Evolutionary conservation across 169 alveolate species (phyloP).

Genomic region (Plasmodium blacklocki): DNA sequence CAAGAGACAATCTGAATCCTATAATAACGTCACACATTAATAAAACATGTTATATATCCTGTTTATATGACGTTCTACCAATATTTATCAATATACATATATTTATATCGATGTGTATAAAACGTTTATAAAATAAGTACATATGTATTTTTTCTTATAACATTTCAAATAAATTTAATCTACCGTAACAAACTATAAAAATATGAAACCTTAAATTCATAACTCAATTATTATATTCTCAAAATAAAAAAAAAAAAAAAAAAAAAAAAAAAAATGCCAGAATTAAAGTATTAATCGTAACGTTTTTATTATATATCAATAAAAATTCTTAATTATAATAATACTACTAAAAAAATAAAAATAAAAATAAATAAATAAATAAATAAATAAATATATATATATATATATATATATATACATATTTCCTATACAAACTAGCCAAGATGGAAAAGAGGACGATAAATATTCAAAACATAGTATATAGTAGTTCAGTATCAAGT

Average conservation of each 20-base stretch:
- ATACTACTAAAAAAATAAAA: not conserved
- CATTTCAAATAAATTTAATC: not conserved
- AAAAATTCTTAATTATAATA: not conserved
- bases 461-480: slow-evolving; percentile 66
- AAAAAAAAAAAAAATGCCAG: slow-evolving; percentile 28
- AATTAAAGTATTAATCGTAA: slow-evolving; percentile 19
- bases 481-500: slow-evolving; percentile 75
- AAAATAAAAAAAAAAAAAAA: not conserved
- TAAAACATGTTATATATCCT: too few species aligned
- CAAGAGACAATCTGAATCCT: too few species aligned
- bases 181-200: not conserved
- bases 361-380: slow-evolving; percentile 17
- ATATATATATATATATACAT: too few species aligned
- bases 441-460: slow-evolving; percentile 69
- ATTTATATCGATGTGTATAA: too few species aligned
- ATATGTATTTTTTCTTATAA: not conserved
- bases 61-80: too few species aligned
- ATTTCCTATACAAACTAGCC: not conserved
- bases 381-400: slow-evolving; percentile 5
- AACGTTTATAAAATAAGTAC: not conserved
- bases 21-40: too few species aligned
- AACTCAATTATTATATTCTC: too few species aligned
- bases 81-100: too few species aligned
- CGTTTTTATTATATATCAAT: slow-evolving; percentile 15
- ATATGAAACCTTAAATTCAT: not conserved